A percentile compares a stretch with the other conserved stretches of the same genome.
Conservation (phyloP, 768 basidiomycete genomes). For the Lactarius psammicola region DNA sequence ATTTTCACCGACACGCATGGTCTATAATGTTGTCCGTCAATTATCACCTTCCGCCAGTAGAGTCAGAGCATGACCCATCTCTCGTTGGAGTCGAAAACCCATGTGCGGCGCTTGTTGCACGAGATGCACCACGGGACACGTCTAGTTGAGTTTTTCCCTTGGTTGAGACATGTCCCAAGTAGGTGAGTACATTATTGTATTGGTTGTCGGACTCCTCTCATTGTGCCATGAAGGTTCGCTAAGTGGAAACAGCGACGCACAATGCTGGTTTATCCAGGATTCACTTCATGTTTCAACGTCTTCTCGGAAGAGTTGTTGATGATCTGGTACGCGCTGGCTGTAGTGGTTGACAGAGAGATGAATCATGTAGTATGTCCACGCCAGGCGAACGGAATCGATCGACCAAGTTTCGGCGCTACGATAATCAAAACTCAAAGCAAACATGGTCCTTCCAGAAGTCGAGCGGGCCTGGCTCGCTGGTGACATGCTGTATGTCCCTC, state of each 20-base stretch:
- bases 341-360: neutral
- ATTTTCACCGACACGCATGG: neutral
- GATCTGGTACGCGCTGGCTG: neutral
- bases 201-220: neutral
- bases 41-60: neutral
- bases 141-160: neutral
- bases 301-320: constrained; percentile 3
- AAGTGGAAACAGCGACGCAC: constrained; percentile 23
- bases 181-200: neutral
- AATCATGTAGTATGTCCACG: neutral
- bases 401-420: constrained; percentile 9
- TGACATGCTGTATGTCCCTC: constrained; percentile 19
- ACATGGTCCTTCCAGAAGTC: constrained; percentile 6
- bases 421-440: constrained; percentile 15
- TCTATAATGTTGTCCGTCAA: constrained; percentile 1
- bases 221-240: neutral
- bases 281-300: constrained; percentile 13
- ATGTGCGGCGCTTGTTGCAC: neutral
- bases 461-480: constrained; percentile 25
- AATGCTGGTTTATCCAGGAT: constrained; percentile 15
- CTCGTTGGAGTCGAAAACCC: neutral
- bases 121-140: neutral
- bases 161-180: neutral
- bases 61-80: neutral
- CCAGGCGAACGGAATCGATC: constrained; percentile 7